Evolutionary conservation across 139 green algal species (phyloP), one percentile per base, ranked within the genome.

Genomic region (Coelastrella sp.): DNA sequence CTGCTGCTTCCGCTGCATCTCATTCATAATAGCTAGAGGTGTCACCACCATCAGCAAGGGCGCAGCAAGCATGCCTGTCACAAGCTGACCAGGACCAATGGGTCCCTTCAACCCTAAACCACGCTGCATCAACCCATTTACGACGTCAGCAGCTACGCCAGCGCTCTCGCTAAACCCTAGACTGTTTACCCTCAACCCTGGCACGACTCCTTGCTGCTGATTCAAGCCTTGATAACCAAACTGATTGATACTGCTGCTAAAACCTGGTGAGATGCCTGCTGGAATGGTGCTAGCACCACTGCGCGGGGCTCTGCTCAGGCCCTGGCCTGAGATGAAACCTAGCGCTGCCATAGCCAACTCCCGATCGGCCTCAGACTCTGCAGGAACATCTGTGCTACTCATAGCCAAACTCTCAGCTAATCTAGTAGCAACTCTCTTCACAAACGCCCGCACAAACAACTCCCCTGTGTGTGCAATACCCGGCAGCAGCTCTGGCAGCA

Each of bases 401-500:
- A 13, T 71, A 71, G 61, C 61, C 61, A 71, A 71, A 71, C 61
- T 76, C 6, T 10, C 61, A 68, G 61, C 61, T 7, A 7, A 17
- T 68, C 61, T 68, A 10, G 61, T 17, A 68, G 61, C 94, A 65
- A 96, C 93, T 59, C 94, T 91, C 32, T 90, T 81, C 23, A 95
- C 85, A 20, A 96, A 93, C 87, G 94, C 90, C 11, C 92, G 90
- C 19, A 94, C 74, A 64, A 97, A 96, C 80, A 96, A 81, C 90
- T 95, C 93, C 73, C 92, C 87, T 19, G 95, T 97, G 75, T 91
- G 90, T 56, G 81, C 71, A 64, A 93, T 89, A 6, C 96, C 95
- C 4, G 95, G 96, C 88, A 96, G 76, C 61, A 98, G 93, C 92
- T 97, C 95, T 1, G 95, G 95, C 89, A 98, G 59, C 78, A 98